phyloP scores from a whole-genome alignment of 495 filamentous ascomycete genomes.

The Penicillium cinerascens region DNA sequence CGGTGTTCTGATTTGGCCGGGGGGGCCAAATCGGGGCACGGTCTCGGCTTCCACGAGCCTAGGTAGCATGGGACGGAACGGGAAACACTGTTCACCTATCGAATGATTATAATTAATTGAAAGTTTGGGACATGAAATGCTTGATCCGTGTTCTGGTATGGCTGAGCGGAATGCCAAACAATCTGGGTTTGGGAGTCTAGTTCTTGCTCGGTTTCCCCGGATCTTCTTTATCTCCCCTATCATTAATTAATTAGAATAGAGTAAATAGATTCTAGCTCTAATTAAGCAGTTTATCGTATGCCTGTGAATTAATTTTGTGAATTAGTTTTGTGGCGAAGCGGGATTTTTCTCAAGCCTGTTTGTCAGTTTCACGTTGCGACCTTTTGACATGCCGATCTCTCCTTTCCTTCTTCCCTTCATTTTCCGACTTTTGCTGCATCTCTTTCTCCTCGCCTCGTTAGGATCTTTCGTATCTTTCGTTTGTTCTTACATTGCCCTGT shows the following conservation, averaged over 20 bases:
- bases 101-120: not conserved
- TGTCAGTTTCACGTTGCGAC: conserved; percentile 4
- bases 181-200: not conserved
- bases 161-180: not conserved
- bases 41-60: not conserved
- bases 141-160: not conserved
- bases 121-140: not conserved
- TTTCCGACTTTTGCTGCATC: not conserved
- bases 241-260: not conserved
- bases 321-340: not conserved
- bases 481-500: not conserved
- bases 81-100: not conserved
- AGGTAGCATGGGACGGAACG: not conserved
- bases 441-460: not conserved
- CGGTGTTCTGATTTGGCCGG: conserved; percentile 13
- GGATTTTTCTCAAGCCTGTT: not conserved
- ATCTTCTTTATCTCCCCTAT: conserved; percentile 11
- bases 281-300: not conserved
- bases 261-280: not conserved
- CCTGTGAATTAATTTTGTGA: not conserved
- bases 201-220: conserved; percentile 14
- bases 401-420: not conserved
- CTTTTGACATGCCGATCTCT: conserved; percentile 12
- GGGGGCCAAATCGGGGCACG: not conserved
- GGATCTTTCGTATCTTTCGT: not conserved